Percentiles rank a stretch among this genome's conserved stretches.
phyloP scores from a whole-genome alignment of 306 rosid species.

The Cajanus cajan region DNA sequence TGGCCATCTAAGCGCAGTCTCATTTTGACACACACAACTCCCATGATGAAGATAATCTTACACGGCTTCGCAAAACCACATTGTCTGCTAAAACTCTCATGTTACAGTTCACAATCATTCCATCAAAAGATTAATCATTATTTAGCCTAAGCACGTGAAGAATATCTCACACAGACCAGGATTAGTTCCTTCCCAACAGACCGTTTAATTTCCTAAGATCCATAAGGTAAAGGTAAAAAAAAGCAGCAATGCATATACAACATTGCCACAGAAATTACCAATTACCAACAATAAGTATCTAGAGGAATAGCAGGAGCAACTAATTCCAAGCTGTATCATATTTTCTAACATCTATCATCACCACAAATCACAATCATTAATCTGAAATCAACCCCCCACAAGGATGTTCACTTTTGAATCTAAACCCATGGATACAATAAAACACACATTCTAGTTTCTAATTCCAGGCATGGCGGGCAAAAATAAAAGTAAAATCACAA shows the following conservation, averaged over 20 bases:
- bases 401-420: not conserved
- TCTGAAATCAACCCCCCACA: conserved; percentile 7
- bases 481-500: not conserved
- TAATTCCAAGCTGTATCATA: not conserved
- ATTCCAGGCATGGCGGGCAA: not conserved
- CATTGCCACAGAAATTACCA: not conserved
- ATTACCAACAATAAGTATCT: not conserved
- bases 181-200: not conserved
- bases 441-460: not conserved
- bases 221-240: not conserved
- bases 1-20: not conserved
- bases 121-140: not conserved
- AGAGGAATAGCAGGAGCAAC: not conserved
- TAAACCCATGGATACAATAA: not conserved
- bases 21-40: not conserved
- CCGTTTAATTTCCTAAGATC: not conserved
- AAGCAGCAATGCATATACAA: conserved; percentile 3
- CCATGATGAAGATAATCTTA: not conserved
- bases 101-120: conserved; percentile 6
- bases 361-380: not conserved
- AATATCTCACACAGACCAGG: not conserved
- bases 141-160: not conserved
- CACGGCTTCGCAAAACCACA: not conserved
- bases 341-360: conserved; percentile 4
- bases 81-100: not conserved